Conservation (phyloP, 805 yeast species). For the Hemisphaericaspora nanyangensis region DNA sequence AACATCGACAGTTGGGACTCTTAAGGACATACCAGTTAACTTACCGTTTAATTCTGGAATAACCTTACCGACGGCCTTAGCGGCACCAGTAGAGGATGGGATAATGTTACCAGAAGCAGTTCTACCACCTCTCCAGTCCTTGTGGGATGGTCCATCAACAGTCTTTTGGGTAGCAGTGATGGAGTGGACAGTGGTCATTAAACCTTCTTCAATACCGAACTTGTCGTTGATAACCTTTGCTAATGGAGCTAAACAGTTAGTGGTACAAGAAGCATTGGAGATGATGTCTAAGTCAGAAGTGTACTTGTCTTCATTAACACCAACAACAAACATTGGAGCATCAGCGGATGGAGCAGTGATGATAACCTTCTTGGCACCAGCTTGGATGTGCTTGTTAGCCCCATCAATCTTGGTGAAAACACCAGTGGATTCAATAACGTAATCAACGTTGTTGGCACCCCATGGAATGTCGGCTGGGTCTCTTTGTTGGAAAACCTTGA, state of each 20-base stretch:
- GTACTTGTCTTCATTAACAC: conserved; percentile 83
- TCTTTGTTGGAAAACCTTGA: conserved; percentile 71
- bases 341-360: conserved; percentile 93
- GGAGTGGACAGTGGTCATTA: conserved; percentile 96
- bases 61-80: conserved; percentile 96
- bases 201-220: conserved; percentile 86
- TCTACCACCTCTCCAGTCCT: conserved; percentile 99
- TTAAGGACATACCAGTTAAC: conserved; percentile 89
- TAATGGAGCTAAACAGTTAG: conserved; percentile 93
- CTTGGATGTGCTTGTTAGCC: conserved; percentile 79
- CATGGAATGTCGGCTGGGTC: conserved; percentile 88
- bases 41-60: conserved; percentile 88
- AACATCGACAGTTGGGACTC: conserved; percentile 92
- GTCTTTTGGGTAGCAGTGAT: conserved; percentile 96
- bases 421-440: conserved; percentile 92
- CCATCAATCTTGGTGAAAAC: conserved; percentile 81
- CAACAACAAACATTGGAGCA: conserved; percentile 93
- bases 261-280: conserved; percentile 94
- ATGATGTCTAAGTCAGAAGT: conserved; percentile 70
- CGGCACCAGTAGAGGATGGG: conserved; percentile 96
- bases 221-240: conserved; percentile 85
- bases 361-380: conserved; percentile 92
- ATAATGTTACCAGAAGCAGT: conserved; percentile 94
- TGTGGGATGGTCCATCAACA: conserved; percentile 95
- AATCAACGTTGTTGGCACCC: conserved; percentile 79